Evolutionary conservation across 768 basidiomycete species (phyloP), one percentile per base, ranked within the genome.

Genomic region (Boletales sp.): DNA sequence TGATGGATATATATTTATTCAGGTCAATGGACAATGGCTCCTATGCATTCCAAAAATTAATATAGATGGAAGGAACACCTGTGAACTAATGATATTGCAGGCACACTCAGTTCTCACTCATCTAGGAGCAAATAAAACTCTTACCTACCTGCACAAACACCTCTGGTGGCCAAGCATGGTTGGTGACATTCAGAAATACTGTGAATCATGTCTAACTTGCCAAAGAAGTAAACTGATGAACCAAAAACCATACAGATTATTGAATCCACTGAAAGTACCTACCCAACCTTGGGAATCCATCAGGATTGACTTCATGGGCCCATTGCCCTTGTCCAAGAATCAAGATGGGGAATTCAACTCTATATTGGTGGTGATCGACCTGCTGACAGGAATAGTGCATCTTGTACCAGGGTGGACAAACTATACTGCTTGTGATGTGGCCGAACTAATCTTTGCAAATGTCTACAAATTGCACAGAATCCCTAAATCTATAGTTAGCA

Each of bases 161-260:
- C 62, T 73, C 0, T 75, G 74, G 72, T 74, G 74, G 74, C 67
- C 67, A n/a, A 48, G 59, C 0, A 69, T 76, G 46, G 60, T 55
- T 0, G 6, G 31, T 0, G 71, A 76, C 28, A 52, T 66, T 0
- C 47, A 59, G 10, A 47, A 51, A 0, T 74, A 40, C 39, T 74
- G 72, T 40, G 32, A 17, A 0, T 31, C 42, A 56, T 55, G 59
- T 56, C 0, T 57, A 60, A 14, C 64, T 54, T 17, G 44, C 64
- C 8, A 51, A 33, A 59, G 56, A 1, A 52, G 52, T 6, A 66
- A 64, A 49, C 49, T 58, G 30, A 13, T 55, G 52, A 40, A 64
- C 10, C 65, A 69, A 30, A 55, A 57, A 17, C 67, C 59, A 0
- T 65, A 59, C 17, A 62, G 68, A 0, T 44, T 63, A 2, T 46